Percentiles rank a stretch among this genome's conserved stretches.
phyloP scores from a whole-genome alignment of 2,329 filamentous ascomycete genomes.

The Mycosphaerelloides madeirae region DNA sequence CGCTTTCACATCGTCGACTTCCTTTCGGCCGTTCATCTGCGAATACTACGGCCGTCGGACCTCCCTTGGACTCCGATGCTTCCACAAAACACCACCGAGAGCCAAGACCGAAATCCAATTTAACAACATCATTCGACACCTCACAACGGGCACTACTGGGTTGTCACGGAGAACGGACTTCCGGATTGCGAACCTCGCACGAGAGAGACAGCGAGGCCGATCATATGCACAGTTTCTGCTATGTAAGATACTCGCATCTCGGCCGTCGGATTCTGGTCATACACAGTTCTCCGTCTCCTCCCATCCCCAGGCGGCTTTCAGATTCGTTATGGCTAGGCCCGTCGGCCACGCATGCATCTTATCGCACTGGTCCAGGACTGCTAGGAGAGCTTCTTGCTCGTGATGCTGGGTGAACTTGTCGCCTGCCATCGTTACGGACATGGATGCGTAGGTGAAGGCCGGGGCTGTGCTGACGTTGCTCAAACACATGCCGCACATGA shows the following conservation, averaged over 20 bases:
- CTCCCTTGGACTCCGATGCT: neutral
- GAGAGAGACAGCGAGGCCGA: no score
- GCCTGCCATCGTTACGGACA: conserved; percentile 37
- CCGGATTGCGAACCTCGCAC: no score
- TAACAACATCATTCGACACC: no score
- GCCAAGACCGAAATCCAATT: no score
- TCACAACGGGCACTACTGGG: no score
- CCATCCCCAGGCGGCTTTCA: conserved; percentile 51
- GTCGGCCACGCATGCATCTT: conserved; percentile 52
- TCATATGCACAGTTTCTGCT: no score
- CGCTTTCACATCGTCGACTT: neutral
- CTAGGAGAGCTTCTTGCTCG: conserved; percentile 48
- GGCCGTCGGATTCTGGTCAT: no score
- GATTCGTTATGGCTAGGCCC: conserved; percentile 42
- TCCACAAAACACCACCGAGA: neutral
- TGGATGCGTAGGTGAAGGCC: conserved; percentile 41
- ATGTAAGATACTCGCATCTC: no score
- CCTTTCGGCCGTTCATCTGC: neutral
- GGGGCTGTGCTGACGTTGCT: conserved; percentile 55
- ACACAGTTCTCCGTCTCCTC: conserved; percentile 9
- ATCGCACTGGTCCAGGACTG: conserved; percentile 47
- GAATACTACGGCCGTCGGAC: neutral
- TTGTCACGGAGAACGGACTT: no score
- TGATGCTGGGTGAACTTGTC: conserved; percentile 45
- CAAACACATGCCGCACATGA: conserved; percentile 56